Conservation (phyloP, 441 rosid genomes). For the Euphorbia schlechtendalii region DNA sequence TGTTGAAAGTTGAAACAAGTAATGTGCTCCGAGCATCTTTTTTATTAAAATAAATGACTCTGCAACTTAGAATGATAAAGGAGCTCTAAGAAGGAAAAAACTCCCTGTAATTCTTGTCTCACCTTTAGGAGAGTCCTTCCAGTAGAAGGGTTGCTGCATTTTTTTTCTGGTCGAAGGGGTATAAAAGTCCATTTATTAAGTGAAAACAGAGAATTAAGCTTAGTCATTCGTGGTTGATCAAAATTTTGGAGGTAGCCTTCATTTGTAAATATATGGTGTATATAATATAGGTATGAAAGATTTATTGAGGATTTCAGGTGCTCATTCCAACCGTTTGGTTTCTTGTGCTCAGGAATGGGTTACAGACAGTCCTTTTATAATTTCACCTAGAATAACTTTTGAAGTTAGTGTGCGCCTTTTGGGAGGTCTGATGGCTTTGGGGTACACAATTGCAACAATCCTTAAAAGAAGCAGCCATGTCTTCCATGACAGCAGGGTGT, state of each 20-base stretch:
- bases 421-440: constrained; percentile 98
- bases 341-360: constrained; percentile 85
- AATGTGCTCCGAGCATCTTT: not conserved
- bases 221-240: not conserved
- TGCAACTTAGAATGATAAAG: not conserved
- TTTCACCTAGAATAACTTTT: constrained; percentile 96
- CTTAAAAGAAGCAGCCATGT: constrained; percentile 90
- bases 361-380: constrained; percentile 93
- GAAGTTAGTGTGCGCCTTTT: constrained; percentile 94
- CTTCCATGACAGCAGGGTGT: constrained; percentile 63
- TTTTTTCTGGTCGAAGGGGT: not conserved
- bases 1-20: not conserved
- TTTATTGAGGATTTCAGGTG: too few relatives aligned
- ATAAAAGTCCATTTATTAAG: not conserved
- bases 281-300: too few relatives aligned
- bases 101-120: not conserved
- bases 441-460: constrained; percentile 88
- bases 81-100: not conserved
- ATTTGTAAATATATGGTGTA: too few relatives aligned
- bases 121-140: not conserved
- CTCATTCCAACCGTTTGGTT: constrained; percentile 14
- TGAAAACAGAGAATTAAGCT: too few relatives aligned
- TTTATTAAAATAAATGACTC: not conserved
- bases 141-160: not conserved
- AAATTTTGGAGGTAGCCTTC: constrained; percentile 1